Evolutionary conservation across 495 filamentous ascomycete species (phyloP), one percentile per base, ranked within the genome.

Genomic region (Trichocladium antarcticum): DNA sequence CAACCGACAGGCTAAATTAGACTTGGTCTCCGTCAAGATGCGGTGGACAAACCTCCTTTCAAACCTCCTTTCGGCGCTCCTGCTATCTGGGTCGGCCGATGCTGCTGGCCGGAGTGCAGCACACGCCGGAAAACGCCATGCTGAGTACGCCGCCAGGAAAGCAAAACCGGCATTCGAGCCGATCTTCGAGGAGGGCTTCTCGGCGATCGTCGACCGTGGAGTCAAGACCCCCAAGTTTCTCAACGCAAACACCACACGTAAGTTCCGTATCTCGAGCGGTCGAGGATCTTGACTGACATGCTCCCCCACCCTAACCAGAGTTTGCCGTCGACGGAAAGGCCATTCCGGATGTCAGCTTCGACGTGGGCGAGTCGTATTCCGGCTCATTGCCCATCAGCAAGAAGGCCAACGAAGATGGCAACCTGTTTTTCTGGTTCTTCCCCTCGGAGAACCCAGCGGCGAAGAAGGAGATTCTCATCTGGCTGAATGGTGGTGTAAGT

Each of bases 341-440:
- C 3, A 79, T 88, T 43, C 85, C 84, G 0, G 81, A 86, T 17
- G 82, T 88, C 2, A 65, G 78, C 49, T 89, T 86, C 49, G 79
- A 88, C 51, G 77, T 85, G 57, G 84, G 85, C 34, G 84, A 89
- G 59, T 81, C 76, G 0, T 89, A 88, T 54, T 78, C 84, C 21
- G 84, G 84, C 15, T 71, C 81, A 7, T 55, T 89, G 28, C 74
- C 84, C 17, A 84, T 87, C 51, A 77, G 74, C 3, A 64, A 64
- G 4, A 55, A 72, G 31, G 59, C 69, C 1, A 68, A 76, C 21
- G 73, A 78, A 54, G 68, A 68, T 1, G 72, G 73, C 39, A 60
- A 75, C 45, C 63, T 89, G n/a, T 87, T 76, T 55, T 89, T 85
- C 59, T 89, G 85, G 84, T 86, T 82, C 65, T 86, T 84, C 52